phyloP scores from a whole-genome alignment of 805 yeast genomes.

The Spathaspora boniae region DNA sequence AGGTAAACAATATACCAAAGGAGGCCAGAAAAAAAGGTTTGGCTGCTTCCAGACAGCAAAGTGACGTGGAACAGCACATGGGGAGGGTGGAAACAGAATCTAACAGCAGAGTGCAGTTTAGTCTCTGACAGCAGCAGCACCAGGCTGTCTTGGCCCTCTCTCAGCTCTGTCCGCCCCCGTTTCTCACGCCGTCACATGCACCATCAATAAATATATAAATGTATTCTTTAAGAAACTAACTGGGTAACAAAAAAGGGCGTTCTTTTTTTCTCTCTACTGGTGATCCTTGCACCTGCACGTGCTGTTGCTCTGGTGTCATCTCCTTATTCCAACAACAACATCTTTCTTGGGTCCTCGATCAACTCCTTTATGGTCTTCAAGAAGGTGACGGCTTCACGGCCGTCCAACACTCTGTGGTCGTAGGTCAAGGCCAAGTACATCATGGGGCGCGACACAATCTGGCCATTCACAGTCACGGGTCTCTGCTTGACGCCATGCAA shows the following conservation, averaged over 20 bases:
- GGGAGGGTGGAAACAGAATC: not conserved
- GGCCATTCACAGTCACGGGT: constrained; percentile 94
- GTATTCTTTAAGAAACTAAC: no score
- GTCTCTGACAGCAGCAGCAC: no score
- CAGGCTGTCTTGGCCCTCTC: no score
- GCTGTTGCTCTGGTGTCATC: no score
- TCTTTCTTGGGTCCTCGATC: constrained; percentile 98
- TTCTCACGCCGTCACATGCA: no score
- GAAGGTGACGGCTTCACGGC: constrained; percentile 98
- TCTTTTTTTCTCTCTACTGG: no score
- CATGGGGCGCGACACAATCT: constrained; percentile 97
- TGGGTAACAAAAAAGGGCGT: no score
- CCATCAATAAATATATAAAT: no score
- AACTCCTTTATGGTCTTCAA: constrained; percentile 93
- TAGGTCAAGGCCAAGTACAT: constrained; percentile 98
- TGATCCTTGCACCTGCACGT: no score
- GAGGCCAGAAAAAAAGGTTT: no score
- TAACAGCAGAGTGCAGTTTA: no score
- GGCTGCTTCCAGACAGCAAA: constrained; percentile 2
- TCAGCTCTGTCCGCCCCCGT: no score
- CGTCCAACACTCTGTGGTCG: constrained; percentile 97
- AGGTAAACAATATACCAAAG: constrained; percentile 24
- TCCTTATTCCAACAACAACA: constrained; percentile 51
- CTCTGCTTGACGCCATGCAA: constrained; percentile 97
- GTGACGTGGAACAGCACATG: not conserved